Base-by-base conservation (phyloP, 2,329 filamentous ascomycete genomes). In the Scedosporium dehoogii region DNA sequence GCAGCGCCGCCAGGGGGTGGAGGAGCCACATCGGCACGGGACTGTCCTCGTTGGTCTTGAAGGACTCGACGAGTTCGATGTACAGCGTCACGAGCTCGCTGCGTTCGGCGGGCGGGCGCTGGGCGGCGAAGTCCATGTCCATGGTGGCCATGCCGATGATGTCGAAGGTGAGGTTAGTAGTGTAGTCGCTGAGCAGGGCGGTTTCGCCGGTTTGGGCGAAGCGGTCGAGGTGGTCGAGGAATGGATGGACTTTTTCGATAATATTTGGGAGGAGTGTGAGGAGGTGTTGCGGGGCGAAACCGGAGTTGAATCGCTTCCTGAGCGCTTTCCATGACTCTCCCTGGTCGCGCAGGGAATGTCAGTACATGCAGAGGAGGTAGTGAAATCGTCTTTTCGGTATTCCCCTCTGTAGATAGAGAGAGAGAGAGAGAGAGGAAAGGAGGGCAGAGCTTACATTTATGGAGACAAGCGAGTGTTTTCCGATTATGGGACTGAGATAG, bases 221-320 rank as follows among this genome's bases (percentile, higher is more conserved):
- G 18, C 60, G 46, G 58, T 75, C 72, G 4, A 76, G 67, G 23
- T 69, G 68, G 1, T 66, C 58, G 3, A 75, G 23, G 53, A 75
- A 74, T 1, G 66, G 65, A 33, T 60, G 51, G 0, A 68, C 69
- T 65, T 75, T 76, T 23, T 75, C 73, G 4, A 76, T 55, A 53
- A 76, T 73, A 44, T 65, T 65, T 0, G 73, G 73, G 59, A 76
- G 63, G 1, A 76, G 66, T 3, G 68, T 71, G 63, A 74, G 69
- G n/a, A 77, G 67, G 41, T 76, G 72, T 60, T 74, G 71, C 1
- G 72, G 73, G 0, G 75, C 71, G 59, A 76, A 77, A 0, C 73
- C 75, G 0, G 71, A 72, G 64, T 73, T 76, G 65, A 72, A 74
- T 27, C 70, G 67, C 62, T 71, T 74, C n/a, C 74, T 71, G 25